phyloP scores from a whole-genome alignment of 192 early-diverging fungal genomes.

The Chytriomyces sp. region DNA sequence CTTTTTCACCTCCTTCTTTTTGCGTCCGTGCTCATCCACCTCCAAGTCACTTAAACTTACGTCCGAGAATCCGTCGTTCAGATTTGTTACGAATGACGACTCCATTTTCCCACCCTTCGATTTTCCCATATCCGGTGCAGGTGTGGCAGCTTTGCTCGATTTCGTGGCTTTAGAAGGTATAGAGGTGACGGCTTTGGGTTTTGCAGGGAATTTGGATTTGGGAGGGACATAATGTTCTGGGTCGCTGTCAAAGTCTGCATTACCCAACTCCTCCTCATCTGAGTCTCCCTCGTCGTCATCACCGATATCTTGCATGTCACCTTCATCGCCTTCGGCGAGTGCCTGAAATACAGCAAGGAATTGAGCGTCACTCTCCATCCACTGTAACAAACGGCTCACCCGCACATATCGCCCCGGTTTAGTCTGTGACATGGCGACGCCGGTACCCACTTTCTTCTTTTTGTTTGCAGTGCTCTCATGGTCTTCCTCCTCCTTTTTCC shows the following conservation, averaged over 20 bases:
- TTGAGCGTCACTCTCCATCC: not conserved
- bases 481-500: conserved; percentile 5
- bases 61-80: conserved; percentile 18
- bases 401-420: not conserved
- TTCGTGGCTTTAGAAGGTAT: not conserved
- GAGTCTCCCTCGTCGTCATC: not conserved
- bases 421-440: not conserved
- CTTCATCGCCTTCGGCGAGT: not conserved
- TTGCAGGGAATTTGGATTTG: not conserved
- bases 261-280: not conserved
- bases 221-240: conserved; percentile 14
- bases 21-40: conserved; percentile 2
- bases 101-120: conserved; percentile 8
- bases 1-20: conserved; percentile 12
- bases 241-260: conserved; percentile 3
- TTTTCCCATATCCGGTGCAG: no score
- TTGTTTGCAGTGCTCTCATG: conserved; percentile 11
- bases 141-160: not conserved
- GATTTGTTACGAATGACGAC: conserved; percentile 13
- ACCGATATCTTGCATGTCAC: no score
- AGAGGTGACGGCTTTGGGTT: not conserved
- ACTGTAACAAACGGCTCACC: not conserved
- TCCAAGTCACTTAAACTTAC: conserved; percentile 18
- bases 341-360: not conserved
- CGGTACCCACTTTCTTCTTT: not conserved